Conservation (phyloP, 2,329 filamentous ascomycete genomes). For the Rhexocercosporidium sp. region DNA sequence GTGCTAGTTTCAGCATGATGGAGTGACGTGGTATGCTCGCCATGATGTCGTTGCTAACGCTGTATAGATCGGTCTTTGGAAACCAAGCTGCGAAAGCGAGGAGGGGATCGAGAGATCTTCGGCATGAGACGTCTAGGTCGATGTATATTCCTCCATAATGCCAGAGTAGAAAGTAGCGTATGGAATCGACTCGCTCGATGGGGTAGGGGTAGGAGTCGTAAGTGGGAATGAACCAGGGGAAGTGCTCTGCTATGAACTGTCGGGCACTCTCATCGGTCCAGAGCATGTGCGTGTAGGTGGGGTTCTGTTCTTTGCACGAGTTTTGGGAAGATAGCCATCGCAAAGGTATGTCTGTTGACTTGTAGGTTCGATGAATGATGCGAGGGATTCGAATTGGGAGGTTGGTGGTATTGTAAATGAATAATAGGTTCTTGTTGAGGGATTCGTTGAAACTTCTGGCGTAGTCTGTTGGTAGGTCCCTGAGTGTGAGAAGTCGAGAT, state of each 20-base stretch:
- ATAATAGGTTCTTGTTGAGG: background rate
- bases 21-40: conserved; percentile 71
- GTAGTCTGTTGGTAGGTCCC: background rate
- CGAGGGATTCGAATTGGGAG: conserved; percentile 61
- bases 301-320: background rate
- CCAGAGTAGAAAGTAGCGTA: conserved; percentile 77
- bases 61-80: conserved; percentile 72
- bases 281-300: conserved; percentile 54
- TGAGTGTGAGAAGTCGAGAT: background rate
- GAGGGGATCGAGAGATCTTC: conserved; percentile 55
- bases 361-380: conserved; percentile 77
- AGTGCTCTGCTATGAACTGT: conserved; percentile 72
- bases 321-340: conserved; percentile 54
- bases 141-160: conserved; percentile 81
- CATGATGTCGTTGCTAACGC: conserved; percentile 81
- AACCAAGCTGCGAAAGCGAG: conserved; percentile 72
- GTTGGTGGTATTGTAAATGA: background rate
- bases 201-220: conserved; percentile 74
- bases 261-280: conserved; percentile 74
- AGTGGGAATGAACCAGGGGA: conserved; percentile 76
- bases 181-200: conserved; percentile 76
- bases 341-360: conserved; percentile 67
- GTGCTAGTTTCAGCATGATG: background rate
- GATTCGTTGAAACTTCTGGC: background rate
- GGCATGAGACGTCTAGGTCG: conserved; percentile 62